Conservation (phyloP, 164 flowering plant genomes). For the Sextonia rubra region DNA sequence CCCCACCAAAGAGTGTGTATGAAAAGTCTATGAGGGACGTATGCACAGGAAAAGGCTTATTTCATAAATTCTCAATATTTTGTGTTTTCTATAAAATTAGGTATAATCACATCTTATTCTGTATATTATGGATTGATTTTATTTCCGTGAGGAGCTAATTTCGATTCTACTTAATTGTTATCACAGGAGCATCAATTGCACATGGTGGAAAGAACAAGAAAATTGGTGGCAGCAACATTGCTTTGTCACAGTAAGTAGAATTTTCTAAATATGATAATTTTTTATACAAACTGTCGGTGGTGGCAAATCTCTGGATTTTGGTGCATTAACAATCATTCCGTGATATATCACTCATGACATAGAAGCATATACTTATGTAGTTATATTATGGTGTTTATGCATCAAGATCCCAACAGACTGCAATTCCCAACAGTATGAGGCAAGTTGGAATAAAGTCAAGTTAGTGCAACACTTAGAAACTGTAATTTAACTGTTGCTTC, state of each 20-base stretch:
- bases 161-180: background rate
- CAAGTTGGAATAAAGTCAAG: no score
- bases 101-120: no score
- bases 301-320: background rate
- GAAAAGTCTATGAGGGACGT: no score
- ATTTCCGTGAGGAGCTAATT: constrained; percentile 1
- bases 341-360: background rate
- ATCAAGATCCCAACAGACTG: no score
- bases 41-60: no score
- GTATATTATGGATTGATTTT: background rate
- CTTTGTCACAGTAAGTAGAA: constrained; percentile 32
- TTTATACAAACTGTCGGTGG: background rate
- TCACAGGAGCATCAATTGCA: background rate
- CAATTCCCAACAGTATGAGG: no score
- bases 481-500: no score
- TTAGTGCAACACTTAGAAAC: no score
- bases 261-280: background rate
- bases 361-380: background rate
- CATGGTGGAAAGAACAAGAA: constrained; percentile 12
- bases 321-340: background rate
- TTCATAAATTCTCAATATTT: no score
- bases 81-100: no score
- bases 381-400: no score
- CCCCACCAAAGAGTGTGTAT: no score
- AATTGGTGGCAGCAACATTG: constrained; percentile 13